These are phyloP conservation scores for Acanthamoeba lugdunensis DNA, from an alignment of 208 protist genomes.

Conservation along the genomic window DNA sequence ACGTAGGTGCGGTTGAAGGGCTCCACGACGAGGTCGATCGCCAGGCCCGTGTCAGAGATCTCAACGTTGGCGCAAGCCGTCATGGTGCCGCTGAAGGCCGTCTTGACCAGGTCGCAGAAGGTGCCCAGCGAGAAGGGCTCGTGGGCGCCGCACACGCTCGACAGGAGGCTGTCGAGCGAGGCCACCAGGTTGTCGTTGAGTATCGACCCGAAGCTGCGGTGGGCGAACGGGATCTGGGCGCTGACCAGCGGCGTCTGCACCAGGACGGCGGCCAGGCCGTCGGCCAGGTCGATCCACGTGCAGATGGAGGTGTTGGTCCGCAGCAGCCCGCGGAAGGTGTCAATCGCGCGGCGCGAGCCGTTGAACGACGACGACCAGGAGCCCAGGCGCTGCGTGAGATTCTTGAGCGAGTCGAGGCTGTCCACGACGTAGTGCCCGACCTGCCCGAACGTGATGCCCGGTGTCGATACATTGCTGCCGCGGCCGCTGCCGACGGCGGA, in stretches of 20 bases:
- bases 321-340: constrained; percentile 24
- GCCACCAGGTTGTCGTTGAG: background rate
- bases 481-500: no score
- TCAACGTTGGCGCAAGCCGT: constrained; percentile 39
- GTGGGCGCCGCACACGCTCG: constrained; percentile 17
- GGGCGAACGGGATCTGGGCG: constrained; percentile 28
- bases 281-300: constrained; percentile 52
- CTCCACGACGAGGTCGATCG: constrained; percentile 12
- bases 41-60: background rate
- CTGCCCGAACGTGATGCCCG: background rate
- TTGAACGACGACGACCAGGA: constrained; percentile 9
- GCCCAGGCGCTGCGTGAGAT: background rate
- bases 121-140: constrained; percentile 37
- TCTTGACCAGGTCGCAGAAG: background rate
- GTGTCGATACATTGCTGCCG: background rate
- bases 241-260: background rate
- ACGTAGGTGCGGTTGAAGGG: constrained; percentile 38
- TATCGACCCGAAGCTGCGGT: constrained; percentile 18
- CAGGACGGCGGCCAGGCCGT: background rate
- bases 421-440: background rate
- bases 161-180: background rate
- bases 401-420: background rate
- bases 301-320: constrained; percentile 37
- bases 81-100: constrained; percentile 2
- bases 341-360: background rate